Conservation (phyloP, 2,329 filamentous ascomycete genomes). For the Diplodia intermedia region DNA sequence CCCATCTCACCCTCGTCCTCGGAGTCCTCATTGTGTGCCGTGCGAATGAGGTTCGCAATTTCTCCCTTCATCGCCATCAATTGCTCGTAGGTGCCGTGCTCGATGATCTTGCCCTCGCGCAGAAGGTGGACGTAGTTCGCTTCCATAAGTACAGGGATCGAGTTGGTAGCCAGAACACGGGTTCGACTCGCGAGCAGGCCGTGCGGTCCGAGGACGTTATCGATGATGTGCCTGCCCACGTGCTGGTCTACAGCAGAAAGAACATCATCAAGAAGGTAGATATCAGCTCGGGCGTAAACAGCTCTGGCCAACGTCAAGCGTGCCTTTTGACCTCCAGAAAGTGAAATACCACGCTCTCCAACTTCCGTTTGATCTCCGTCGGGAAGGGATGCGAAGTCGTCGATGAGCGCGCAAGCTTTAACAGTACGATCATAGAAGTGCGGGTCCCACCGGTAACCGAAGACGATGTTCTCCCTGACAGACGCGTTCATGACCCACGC, state of each 20-base stretch:
- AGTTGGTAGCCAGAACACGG: slow-evolving; percentile 91
- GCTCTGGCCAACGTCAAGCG: slow-evolving; percentile 89
- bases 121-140: slow-evolving; percentile 88
- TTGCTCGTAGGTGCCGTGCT: slow-evolving; percentile 89
- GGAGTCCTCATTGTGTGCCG: slow-evolving; percentile 65
- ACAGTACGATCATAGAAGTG: slow-evolving; percentile 94
- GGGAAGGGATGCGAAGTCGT: slow-evolving; percentile 90
- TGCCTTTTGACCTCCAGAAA: slow-evolving; percentile 96
- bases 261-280: slow-evolving; percentile 93
- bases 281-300: slow-evolving; percentile 94
- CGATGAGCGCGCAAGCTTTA: slow-evolving; percentile 85
- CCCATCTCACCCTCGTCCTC: slow-evolving; percentile 54
- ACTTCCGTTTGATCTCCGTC: slow-evolving; percentile 97
- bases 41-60: slow-evolving; percentile 82
- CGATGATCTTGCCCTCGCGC: slow-evolving; percentile 80
- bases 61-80: slow-evolving; percentile 93
- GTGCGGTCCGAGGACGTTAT: slow-evolving; percentile 86
- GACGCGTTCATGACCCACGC: slow-evolving; percentile 98
- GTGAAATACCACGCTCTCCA: slow-evolving; percentile 92
- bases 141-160: slow-evolving; percentile 87
- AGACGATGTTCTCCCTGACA: slow-evolving; percentile 95
- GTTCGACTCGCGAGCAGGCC: slow-evolving; percentile 87
- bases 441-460: slow-evolving; percentile 92
- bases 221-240: slow-evolving; percentile 91
- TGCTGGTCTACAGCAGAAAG: slow-evolving; percentile 98